Percentiles rank a stretch among this genome's conserved stretches.
These are phyloP conservation scores for Crithidia mellificae DNA, from an alignment of 208 protist species.

Conservation along the genomic window DNA sequence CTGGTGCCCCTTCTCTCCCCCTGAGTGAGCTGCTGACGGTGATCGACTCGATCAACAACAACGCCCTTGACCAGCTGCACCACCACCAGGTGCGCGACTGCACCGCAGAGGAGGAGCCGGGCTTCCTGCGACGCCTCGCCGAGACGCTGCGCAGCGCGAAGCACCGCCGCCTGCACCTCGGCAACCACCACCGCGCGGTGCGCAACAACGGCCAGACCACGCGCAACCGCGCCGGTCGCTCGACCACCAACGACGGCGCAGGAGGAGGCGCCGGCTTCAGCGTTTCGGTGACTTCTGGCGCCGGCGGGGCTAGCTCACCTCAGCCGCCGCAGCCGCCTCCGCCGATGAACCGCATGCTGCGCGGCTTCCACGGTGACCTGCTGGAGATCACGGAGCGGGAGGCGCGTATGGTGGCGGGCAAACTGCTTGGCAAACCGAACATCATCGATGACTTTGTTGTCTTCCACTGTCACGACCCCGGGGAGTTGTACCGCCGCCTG, in stretches of 20 bases:
- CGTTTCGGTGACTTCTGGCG: constrained; percentile 2
- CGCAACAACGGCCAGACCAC: constrained; percentile 67
- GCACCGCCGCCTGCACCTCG: constrained; percentile 61
- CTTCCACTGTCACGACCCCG: constrained; percentile 32
- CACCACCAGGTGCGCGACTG: constrained; percentile 40
- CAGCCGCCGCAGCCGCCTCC: constrained; percentile 32
- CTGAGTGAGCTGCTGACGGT: constrained; percentile 66
- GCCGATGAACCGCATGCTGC: constrained; percentile 57
- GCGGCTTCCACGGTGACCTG: constrained; percentile 57
- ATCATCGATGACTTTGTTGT: constrained; percentile 68
- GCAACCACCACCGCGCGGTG: constrained; percentile 62
- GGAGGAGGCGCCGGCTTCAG: no score
- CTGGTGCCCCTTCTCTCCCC: constrained; percentile 14
- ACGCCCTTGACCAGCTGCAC: constrained; percentile 43
- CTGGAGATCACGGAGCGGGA: constrained; percentile 71
- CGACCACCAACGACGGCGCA: not conserved
- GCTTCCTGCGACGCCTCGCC: constrained; percentile 48
- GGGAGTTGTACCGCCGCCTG: constrained; percentile 20
- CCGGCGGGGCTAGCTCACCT: constrained; percentile 3
- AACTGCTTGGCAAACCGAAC: constrained; percentile 46
- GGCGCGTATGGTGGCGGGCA: constrained; percentile 43
- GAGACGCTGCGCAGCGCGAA: constrained; percentile 71
- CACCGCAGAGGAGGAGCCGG: constrained; percentile 46
- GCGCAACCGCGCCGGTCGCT: constrained; percentile 37
- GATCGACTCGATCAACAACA: constrained; percentile 65